These are phyloP conservation scores for Myochromella boudieri DNA, from an alignment of 768 basidiomycete genomes.

Conservation along the genomic window DNA sequence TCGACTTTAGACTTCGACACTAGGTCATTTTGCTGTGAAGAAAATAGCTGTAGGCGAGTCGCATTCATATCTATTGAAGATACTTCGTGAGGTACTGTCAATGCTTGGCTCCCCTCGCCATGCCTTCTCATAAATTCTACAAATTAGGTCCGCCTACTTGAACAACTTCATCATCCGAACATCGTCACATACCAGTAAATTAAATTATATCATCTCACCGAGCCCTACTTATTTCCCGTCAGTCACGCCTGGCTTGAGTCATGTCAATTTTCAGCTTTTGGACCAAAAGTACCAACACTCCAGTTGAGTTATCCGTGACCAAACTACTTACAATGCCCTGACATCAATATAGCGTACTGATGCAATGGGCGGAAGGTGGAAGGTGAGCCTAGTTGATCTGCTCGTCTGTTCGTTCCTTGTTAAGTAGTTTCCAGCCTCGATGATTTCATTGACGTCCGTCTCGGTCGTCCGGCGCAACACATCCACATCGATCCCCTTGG, in stretches of 20 bases:
- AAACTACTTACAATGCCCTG: neutral
- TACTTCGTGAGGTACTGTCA: slow-evolving; percentile 66
- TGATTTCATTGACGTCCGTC: slow-evolving; percentile 80
- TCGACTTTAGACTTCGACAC: neutral
- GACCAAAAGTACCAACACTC: slow-evolving; percentile 83
- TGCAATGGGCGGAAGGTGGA: slow-evolving; percentile 94
- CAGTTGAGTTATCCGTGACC: slow-evolving; percentile 54
- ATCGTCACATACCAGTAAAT: slow-evolving; percentile 87
- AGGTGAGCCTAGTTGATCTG: slow-evolving; percentile 33
- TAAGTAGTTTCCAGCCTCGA: slow-evolving; percentile 53
- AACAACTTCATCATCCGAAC: slow-evolving; percentile 86
- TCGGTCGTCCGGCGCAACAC: slow-evolving; percentile 59
- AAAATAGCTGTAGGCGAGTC: slow-evolving; percentile 95
- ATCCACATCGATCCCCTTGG: slow-evolving; percentile 42
- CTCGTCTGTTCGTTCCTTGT: neutral
- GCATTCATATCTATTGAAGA: slow-evolving; percentile 79
- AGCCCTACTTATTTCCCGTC: neutral
- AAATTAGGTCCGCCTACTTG: slow-evolving; percentile 74
- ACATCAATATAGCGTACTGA: slow-evolving; percentile 58
- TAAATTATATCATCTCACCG: neutral
- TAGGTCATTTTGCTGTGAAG: slow-evolving; percentile 90
- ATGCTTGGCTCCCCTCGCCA: neutral
- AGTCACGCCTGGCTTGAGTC: slow-evolving; percentile 91
- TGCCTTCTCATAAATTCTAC: neutral
- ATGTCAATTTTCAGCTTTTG: slow-evolving; percentile 84